A percentile compares a stretch with the other conserved stretches of the same genome.
Conservation (phyloP, 768 basidiomycete species). For the Plicaturopsis crispa region DNA sequence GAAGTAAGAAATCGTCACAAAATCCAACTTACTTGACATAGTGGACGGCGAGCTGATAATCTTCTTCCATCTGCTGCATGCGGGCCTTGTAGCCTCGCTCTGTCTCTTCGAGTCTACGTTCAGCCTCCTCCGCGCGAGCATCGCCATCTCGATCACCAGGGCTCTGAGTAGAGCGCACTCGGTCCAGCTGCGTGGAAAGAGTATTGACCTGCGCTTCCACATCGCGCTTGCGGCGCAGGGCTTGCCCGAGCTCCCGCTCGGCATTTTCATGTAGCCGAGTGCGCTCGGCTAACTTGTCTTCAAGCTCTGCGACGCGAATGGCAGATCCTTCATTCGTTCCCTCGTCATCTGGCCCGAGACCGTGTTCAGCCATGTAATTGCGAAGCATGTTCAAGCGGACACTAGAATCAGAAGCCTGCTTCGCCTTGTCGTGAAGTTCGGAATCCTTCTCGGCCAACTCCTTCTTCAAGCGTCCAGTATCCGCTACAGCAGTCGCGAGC, state of each 20-base stretch:
- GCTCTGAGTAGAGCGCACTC: constrained; percentile 51
- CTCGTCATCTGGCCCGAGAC: constrained; percentile 64
- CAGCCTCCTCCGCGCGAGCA: constrained; percentile 55
- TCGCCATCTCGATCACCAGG: constrained; percentile 37
- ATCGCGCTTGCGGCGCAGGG: constrained; percentile 62
- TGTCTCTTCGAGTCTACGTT: constrained; percentile 71
- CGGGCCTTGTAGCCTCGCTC: constrained; percentile 73
- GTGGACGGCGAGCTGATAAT: constrained; percentile 94
- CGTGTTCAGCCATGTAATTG: constrained; percentile 83
- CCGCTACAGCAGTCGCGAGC: constrained; percentile 58
- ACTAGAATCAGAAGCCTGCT: constrained; percentile 60
- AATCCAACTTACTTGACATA: constrained; percentile 79
- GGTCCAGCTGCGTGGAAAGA: constrained; percentile 61
- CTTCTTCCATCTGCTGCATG: constrained; percentile 86
- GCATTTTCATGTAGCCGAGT: constrained; percentile 64
- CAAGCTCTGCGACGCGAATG: constrained; percentile 54
- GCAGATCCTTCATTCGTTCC: constrained; percentile 22
- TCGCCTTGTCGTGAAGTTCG: constrained; percentile 53
- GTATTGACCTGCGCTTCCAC: constrained; percentile 62
- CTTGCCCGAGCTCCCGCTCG: constrained; percentile 67
- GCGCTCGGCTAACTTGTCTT: constrained; percentile 68
- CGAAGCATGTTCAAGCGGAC: constrained; percentile 75
- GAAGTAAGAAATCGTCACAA: constrained; percentile 11
- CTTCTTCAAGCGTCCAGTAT: constrained; percentile 62
- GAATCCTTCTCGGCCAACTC: constrained; percentile 62